Conservation (phyloP, 345 rosid genomes). For the Aquilaria malaccensis region DNA sequence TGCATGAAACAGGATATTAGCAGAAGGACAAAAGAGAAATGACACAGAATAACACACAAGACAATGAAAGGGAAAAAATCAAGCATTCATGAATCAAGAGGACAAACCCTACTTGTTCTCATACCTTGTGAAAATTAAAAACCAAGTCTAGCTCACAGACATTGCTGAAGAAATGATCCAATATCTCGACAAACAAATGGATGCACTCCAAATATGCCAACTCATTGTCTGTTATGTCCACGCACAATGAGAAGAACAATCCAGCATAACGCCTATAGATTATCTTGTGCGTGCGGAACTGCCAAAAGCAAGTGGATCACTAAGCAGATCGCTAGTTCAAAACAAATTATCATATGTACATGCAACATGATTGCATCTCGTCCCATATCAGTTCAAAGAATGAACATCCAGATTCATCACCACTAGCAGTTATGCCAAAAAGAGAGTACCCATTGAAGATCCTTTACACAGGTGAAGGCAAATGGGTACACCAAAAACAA, state of each 20-base stretch:
- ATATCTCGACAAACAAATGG: conserved; percentile 91
- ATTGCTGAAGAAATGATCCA: conserved; percentile 99
- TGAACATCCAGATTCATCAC: no score
- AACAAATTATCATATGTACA: no score
- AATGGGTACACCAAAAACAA: no score
- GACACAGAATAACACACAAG: not conserved
- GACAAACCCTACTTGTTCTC: conserved; percentile 4
- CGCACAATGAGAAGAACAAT: conserved; percentile 84
- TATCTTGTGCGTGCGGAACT: conserved; percentile 94
- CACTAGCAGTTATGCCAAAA: no score
- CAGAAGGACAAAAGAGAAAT: not conserved
- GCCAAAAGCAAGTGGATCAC: conserved; percentile 19
- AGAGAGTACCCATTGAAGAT: no score
- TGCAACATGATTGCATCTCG: no score
- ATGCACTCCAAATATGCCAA: conserved; percentile 90
- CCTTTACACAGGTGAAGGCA: no score
- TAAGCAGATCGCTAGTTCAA: not conserved
- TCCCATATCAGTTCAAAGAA: no score
- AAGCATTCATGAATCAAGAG: not conserved
- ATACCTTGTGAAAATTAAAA: conserved; percentile 93
- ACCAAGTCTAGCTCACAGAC: conserved; percentile 98
- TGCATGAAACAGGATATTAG: no score
- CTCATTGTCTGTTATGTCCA: conserved; percentile 95
- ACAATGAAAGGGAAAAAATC: not conserved
- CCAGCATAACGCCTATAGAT: conserved; percentile 97